phyloP scores from a whole-genome alignment of 257 asterid genomes.

The Anisodus acutangulus region DNA sequence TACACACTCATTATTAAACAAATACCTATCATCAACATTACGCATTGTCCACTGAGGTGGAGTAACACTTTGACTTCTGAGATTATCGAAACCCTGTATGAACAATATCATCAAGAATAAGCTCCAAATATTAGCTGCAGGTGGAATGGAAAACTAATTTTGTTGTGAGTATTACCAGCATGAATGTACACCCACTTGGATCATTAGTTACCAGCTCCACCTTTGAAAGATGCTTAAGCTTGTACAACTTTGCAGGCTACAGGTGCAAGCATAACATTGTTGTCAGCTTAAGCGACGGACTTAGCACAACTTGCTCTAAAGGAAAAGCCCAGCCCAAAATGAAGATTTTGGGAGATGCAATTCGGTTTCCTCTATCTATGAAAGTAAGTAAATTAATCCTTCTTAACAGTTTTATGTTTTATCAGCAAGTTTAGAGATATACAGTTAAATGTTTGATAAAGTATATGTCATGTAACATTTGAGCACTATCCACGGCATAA shows the following conservation, averaged over 20 bases:
- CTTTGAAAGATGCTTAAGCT: constrained; percentile 95
- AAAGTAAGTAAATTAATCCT: not conserved
- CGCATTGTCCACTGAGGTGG: constrained; percentile 99
- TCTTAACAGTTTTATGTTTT: not conserved
- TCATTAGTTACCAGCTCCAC: constrained; percentile 89
- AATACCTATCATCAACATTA: constrained; percentile 89
- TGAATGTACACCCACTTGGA: constrained; percentile 98
- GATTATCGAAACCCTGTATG: constrained; percentile 92
- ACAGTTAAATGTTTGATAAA: not conserved
- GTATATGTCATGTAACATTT: not conserved
- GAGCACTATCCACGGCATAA: not conserved
- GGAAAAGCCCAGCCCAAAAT: constrained; percentile 5
- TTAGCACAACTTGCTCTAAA: constrained; percentile 13
- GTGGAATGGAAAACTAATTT: constrained; percentile 14
- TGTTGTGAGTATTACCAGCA: constrained; percentile 59
- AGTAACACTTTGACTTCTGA: constrained; percentile 89
- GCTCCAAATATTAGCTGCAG: constrained; percentile 20
- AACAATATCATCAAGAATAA: constrained; percentile 35
- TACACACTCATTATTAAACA: not conserved
- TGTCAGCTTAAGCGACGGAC: constrained; percentile 35
- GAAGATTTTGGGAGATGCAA: not conserved
- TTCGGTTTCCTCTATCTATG: not conserved
- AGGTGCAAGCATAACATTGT: constrained; percentile 30
- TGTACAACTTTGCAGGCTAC: constrained; percentile 89
- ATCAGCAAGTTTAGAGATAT: constrained; percentile 21